Percentiles rank a stretch among this genome's conserved stretches.
Conservation (phyloP, 2,329 filamentous ascomycete genomes). For the Ophiobolus disseminans region DNA sequence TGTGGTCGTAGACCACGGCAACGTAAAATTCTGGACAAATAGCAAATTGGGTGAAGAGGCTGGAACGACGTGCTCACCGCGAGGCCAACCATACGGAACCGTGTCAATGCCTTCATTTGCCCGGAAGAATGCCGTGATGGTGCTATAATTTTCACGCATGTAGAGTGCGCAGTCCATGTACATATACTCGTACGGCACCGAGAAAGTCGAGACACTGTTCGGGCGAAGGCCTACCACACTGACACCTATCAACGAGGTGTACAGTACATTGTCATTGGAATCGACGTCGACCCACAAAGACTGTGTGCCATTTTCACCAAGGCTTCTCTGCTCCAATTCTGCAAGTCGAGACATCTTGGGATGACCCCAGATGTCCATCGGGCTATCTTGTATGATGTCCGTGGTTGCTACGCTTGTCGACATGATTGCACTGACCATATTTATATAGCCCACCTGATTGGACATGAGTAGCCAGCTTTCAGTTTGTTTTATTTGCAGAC, state of each 20-base stretch:
- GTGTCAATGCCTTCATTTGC: no score
- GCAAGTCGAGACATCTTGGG: constrained; percentile 11
- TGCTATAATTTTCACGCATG: no score
- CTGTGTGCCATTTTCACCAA: not conserved
- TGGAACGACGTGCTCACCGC: no score
- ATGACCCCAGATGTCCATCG: constrained; percentile 8
- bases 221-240: constrained; percentile 1
- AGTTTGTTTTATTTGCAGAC: no score
- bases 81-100: no score
- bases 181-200: constrained; percentile 6
- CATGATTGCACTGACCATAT: not conserved
- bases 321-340: not conserved
- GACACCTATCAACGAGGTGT: constrained; percentile 6
- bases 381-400: not conserved
- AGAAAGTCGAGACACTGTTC: not conserved
- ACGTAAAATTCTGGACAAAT: no score
- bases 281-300: not conserved
- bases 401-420: not conserved
- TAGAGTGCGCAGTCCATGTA: not conserved
- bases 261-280: not conserved
- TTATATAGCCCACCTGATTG: no score
- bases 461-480: no score
- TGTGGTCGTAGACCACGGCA: no score
- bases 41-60: no score
- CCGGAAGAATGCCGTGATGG: no score